Percentiles rank a stretch among this genome's conserved stretches.
Conservation (phyloP, 306 rosid genomes). For the Vigna mungo region DNA sequence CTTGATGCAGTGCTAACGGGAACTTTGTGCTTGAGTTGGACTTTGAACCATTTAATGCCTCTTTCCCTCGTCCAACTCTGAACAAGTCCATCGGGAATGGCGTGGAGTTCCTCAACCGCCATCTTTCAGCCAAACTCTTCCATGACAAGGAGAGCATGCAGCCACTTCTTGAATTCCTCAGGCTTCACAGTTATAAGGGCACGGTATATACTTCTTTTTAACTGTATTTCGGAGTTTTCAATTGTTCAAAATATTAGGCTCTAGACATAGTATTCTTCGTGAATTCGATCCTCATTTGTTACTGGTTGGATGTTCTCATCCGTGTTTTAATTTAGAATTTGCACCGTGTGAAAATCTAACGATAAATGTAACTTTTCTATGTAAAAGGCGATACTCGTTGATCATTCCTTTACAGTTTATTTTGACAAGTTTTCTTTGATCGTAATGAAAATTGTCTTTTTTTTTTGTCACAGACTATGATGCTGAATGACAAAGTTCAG, state of each 20-base stretch:
- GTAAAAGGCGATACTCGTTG: conserved; percentile 5
- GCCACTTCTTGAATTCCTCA: conserved; percentile 86
- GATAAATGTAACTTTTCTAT: background rate
- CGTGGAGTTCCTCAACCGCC: conserved; percentile 98
- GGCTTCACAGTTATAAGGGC: conserved; percentile 86
- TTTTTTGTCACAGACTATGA: conserved; percentile 68
- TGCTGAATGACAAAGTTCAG: conserved; percentile 88
- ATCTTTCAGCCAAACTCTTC: conserved; percentile 96
- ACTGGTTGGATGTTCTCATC: conserved; percentile 9
- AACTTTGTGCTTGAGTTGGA: conserved; percentile 96
- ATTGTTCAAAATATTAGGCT: background rate
- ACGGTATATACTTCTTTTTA: conserved; percentile 61
- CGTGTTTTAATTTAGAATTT: too few relatives aligned
- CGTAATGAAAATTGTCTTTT: conserved; percentile 18
- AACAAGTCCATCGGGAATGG: conserved; percentile 97
- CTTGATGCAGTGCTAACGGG: conserved; percentile 62
- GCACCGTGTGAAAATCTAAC: background rate
- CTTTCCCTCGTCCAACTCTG: conserved; percentile 89
- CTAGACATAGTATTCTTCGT: background rate
- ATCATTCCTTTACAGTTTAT: background rate
- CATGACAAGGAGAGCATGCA: conserved; percentile 97
- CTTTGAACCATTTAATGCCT: conserved; percentile 87
- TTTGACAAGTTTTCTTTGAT: conserved; percentile 1
- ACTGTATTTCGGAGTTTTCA: background rate
- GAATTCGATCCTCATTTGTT: conserved; percentile 6